Conservation (phyloP, 1,284 basidiomycete genomes). For the Pseudozyma sp. region DNA sequence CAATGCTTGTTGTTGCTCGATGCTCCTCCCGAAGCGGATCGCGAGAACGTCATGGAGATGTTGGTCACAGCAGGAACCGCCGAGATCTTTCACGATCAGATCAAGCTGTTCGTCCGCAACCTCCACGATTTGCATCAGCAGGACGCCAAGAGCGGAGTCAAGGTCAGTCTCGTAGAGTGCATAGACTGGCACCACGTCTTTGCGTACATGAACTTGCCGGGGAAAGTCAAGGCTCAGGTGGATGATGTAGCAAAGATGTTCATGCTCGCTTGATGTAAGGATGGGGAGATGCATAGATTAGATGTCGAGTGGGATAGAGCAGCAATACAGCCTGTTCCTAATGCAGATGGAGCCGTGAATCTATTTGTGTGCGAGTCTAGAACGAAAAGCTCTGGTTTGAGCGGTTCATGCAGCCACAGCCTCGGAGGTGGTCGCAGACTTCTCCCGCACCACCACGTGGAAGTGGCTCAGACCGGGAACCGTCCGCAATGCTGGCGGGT, state of each 20-base stretch:
- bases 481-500: slow-evolving; percentile 49
- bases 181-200: slow-evolving; percentile 41
- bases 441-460: slow-evolving; percentile 78
- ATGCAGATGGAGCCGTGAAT: too few species aligned
- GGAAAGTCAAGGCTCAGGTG: slow-evolving; percentile 26
- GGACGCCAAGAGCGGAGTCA: background rate
- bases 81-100: slow-evolving; percentile 35
- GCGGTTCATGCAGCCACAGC: background rate
- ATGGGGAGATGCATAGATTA: too few species aligned
- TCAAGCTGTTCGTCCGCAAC: slow-evolving; percentile 16
- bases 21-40: background rate
- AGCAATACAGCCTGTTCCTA: too few species aligned
- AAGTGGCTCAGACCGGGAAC: slow-evolving; percentile 57
- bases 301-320: too few species aligned
- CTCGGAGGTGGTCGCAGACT: background rate
- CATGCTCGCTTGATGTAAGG: slow-evolving; percentile 18
- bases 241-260: slow-evolving; percentile 39
- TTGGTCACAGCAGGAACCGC: slow-evolving; percentile 24
- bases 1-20: slow-evolving; percentile 20
- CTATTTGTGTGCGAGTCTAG: too few species aligned
- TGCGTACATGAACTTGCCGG: slow-evolving; percentile 32
- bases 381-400: background rate
- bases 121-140: slow-evolving; percentile 4
- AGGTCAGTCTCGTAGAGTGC: slow-evolving; percentile 29
- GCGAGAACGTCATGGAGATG: slow-evolving; percentile 9